phyloP scores from a whole-genome alignment of 805 yeast species.

The Dipodascus albidus region DNA sequence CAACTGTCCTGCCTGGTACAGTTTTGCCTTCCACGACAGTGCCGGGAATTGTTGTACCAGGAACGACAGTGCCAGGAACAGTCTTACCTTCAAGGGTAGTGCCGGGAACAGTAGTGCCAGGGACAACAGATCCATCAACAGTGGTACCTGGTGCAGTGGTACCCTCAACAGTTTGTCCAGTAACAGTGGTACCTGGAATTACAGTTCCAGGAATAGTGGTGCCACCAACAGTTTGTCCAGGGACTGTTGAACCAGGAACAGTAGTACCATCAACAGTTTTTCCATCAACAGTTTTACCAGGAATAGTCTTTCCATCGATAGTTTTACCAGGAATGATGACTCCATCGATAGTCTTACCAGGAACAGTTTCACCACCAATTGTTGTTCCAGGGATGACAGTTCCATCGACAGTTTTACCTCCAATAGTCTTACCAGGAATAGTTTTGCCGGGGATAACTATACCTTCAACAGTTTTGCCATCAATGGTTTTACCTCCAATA shows the following conservation, averaged over 20 bases:
- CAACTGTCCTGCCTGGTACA: not conserved
- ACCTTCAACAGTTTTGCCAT: not conserved
- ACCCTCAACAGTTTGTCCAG: not conserved
- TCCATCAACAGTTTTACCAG: not conserved
- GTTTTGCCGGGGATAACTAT: not conserved
- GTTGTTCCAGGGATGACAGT: constrained; percentile 1
- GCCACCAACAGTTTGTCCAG: not conserved
- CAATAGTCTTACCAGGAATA: constrained; percentile 1
- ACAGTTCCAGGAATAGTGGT: not conserved
- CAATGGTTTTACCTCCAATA: too few relatives aligned
- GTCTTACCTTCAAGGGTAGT: not conserved
- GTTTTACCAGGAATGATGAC: not conserved
- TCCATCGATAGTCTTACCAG: not conserved
- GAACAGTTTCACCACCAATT: not conserved
- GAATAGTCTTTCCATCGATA: not conserved
- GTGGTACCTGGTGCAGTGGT: not conserved
- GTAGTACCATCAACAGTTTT: not conserved
- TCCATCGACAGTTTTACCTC: not conserved
- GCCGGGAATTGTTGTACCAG: not conserved
- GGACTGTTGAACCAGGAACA: not conserved
- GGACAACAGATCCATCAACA: not conserved
- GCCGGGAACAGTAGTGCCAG: not conserved
- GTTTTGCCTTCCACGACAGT: not conserved
- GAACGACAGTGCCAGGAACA: constrained; percentile 1
- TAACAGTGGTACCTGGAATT: not conserved